phyloP scores from a whole-genome alignment of 768 basidiomycete species.

The Naganishia antarctica region DNA sequence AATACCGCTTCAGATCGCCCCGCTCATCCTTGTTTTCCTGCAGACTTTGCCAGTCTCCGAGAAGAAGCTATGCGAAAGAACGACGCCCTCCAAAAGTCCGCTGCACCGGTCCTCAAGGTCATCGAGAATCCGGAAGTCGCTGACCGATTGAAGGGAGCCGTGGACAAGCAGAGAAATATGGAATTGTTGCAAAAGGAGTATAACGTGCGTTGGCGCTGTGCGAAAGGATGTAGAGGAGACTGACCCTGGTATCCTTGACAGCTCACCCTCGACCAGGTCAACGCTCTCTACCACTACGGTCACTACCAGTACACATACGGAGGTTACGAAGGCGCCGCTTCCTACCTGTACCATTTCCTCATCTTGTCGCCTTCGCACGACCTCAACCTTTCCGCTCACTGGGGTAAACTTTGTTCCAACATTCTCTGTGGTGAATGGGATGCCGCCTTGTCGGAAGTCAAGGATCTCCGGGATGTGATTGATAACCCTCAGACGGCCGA shows the following conservation, averaged over 20 bases:
- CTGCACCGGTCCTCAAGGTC: conserved; percentile 86
- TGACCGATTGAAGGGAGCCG: conserved; percentile 67
- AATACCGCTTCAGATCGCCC: neutral
- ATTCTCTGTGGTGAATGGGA: conserved; percentile 94
- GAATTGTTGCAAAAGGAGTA: conserved; percentile 91
- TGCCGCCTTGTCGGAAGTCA: conserved; percentile 87
- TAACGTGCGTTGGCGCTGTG: conserved; percentile 61
- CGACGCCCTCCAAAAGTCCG: conserved; percentile 78
- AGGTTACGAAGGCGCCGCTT: conserved; percentile 91
- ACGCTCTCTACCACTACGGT: conserved; percentile 92
- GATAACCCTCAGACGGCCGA: conserved; percentile 54
- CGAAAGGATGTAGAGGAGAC: neutral
- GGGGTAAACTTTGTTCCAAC: conserved; percentile 97
- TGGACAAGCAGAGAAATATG: conserved; percentile 95
- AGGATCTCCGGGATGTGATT: conserved; percentile 85
- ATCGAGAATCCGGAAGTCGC: conserved; percentile 97
- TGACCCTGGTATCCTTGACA: conserved; percentile 47
- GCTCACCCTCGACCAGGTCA: conserved; percentile 93
- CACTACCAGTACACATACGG: conserved; percentile 99
- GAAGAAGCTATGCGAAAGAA: conserved; percentile 76
- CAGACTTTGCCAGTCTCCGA: conserved; percentile 81
- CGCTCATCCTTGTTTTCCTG: neutral
- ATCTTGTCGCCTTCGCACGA: conserved; percentile 89
- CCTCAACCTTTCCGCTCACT: conserved; percentile 91
- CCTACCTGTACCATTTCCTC: conserved; percentile 98